These are phyloP conservation scores for Aphanomyces euteiches DNA, from an alignment of 352 stramenopile species.

Conservation along the genomic window DNA sequence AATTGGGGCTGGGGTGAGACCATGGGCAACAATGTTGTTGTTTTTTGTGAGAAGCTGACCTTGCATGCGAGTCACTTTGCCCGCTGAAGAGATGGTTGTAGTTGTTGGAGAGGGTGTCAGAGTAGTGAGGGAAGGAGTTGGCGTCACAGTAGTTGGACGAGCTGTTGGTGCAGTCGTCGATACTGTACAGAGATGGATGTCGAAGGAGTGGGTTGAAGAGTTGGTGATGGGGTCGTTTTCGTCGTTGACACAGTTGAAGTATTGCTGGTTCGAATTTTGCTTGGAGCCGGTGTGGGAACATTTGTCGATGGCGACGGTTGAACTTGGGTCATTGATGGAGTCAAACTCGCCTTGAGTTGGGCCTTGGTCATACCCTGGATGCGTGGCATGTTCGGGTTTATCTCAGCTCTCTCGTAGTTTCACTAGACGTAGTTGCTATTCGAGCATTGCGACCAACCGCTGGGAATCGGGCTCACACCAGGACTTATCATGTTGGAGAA, in stretches of 20 bases:
- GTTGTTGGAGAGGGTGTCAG: background rate
- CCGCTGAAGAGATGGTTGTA: background rate
- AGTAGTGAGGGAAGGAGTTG: background rate
- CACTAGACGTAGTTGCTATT: constrained; percentile 2
- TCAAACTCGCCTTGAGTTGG: background rate
- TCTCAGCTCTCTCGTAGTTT: background rate
- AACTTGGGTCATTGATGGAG: too few species aligned
- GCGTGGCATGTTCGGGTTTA: background rate
- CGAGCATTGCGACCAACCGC: background rate
- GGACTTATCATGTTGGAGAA: constrained; percentile 5
- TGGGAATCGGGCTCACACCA: background rate
- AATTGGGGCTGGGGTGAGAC: background rate
- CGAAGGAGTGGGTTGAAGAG: background rate
- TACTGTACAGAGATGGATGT: too few species aligned
- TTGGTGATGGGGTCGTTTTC: background rate
- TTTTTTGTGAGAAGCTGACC: background rate
- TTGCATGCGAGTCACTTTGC: background rate
- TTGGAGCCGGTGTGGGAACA: too few species aligned
- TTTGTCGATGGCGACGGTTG: too few species aligned
- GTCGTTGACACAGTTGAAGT: too few species aligned
- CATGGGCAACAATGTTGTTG: constrained; percentile 10
- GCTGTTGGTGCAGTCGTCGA: too few species aligned
- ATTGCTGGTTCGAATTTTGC: too few species aligned
- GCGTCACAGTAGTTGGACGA: too few species aligned
- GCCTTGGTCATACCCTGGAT: background rate